Evolutionary conservation across 1,284 basidiomycete species (phyloP).

Genomic region (Prillingera fragicola): DNA sequence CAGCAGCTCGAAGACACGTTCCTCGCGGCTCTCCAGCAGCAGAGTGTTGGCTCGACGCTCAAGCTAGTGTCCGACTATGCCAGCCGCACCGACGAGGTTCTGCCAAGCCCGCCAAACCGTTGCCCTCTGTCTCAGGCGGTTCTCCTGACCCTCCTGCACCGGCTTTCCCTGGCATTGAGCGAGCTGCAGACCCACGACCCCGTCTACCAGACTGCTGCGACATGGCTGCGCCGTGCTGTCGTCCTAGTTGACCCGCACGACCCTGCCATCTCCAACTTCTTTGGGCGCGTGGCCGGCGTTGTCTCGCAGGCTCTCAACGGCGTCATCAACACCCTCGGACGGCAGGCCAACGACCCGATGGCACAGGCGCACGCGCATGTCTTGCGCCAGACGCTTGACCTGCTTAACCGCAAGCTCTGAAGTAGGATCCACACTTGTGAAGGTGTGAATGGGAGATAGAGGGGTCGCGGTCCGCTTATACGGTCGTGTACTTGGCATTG

Average conservation of each 20-base stretch:
- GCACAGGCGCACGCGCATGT: slow-evolving; percentile 4
- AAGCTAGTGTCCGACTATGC: slow-evolving; percentile 24
- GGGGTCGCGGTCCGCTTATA: too few relatives aligned
- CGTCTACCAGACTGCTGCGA: slow-evolving; percentile 18
- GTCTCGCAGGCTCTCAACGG: slow-evolving; percentile 3
- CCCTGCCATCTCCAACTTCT: slow-evolving; percentile 10
- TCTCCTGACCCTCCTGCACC: slow-evolving; percentile 35
- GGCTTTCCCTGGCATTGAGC: slow-evolving; percentile 24
- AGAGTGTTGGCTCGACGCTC: slow-evolving; percentile 18
- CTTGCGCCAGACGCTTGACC: slow-evolving; percentile 9
- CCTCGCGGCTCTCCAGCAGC: slow-evolving; percentile 22
- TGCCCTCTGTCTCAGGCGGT: slow-evolving; percentile 34
- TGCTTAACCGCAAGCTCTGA: slow-evolving; percentile 8
- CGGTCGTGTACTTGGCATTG: too few relatives aligned
- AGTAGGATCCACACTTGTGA: too few relatives aligned
- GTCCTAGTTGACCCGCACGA: slow-evolving; percentile 24
- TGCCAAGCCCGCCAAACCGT: slow-evolving; percentile 11
- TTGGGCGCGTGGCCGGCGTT: slow-evolving; percentile 10
- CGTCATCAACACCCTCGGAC: slow-evolving; percentile 1
- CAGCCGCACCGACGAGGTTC: slow-evolving; percentile 15
- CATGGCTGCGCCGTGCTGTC: slow-evolving; percentile 26
- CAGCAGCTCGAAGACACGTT: slow-evolving; percentile 32
- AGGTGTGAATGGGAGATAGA: too few relatives aligned
- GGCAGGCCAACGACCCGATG: slow-evolving; percentile 3
- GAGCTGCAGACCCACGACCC: slow-evolving; percentile 26